Base-by-base conservation (phyloP, 2,329 filamentous ascomycete genomes). In the Emergomyces orientalis region DNA sequence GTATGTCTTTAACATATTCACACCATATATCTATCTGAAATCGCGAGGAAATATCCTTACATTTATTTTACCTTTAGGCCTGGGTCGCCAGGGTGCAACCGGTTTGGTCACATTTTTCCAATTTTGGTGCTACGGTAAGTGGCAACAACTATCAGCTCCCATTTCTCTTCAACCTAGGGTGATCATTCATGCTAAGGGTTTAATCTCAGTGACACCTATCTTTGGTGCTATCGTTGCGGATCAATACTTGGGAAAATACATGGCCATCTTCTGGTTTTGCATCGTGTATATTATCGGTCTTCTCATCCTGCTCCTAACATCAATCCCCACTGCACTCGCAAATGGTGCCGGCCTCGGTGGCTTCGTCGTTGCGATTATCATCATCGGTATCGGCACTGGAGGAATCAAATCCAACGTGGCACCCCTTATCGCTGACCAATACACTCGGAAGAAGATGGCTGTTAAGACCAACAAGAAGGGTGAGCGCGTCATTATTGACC, bases 371-470 rank as follows among this genome's bases (percentile, higher is more conserved):
- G 77, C 84, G 11, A 79, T 86, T 65, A 77, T 88, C 67, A 72
- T 88, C 65, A 86, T 88, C 65, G 86, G 86, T 64, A 71, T 88
- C 14, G 86, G 86, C 60, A 88, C 86, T 1, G 86, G 86, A 68
- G 67, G 85, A 64, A 88, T 89, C 78, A 89, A 89, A 77, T 83
- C 84, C 67, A 88, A 88, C 73, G 81, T 83, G 54, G 77, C 79
- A 59, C 81, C 81, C 55, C 69, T 84, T 64, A 86, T 86, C 68
- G 86, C 85, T 60, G 86, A 89, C 66, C 87, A 89, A 75, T 86
- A 88, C 68, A 80, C 79, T 62, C 76, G 79, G 68, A 84, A 80
- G 73, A 84, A 73, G 72, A 84, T 80, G 77, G 79, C 76, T 59
- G 70, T 78, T 25, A 71, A 72, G 63, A 77, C 75, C 19, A 71